phyloP scores from a whole-genome alignment of 768 basidiomycete species.

The Boletellus ananas region DNA sequence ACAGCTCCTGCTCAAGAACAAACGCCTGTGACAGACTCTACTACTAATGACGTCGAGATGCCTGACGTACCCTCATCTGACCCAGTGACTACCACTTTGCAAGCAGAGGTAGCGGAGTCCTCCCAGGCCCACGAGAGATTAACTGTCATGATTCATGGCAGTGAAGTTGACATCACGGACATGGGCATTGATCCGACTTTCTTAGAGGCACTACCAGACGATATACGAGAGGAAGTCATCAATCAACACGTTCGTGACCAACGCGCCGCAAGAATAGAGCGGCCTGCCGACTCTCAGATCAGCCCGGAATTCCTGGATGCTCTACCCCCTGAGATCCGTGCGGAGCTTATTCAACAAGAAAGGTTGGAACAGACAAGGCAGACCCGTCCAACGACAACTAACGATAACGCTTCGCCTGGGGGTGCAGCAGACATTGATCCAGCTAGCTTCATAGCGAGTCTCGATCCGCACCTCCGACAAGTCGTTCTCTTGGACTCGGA shows the following conservation, averaged over 20 bases:
- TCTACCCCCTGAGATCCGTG: conserved; percentile 91
- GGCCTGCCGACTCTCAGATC: conserved; percentile 81
- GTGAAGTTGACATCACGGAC: conserved; percentile 93
- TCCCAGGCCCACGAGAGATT: conserved; percentile 57
- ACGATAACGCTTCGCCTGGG: conserved; percentile 30
- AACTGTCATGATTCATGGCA: conserved; percentile 89
- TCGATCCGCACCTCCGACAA: conserved; percentile 86
- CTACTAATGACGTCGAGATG: conserved; percentile 48
- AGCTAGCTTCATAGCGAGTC: conserved; percentile 86
- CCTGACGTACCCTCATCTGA: conserved; percentile 33
- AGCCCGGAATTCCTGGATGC: conserved; percentile 95
- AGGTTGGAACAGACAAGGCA: conserved; percentile 75
- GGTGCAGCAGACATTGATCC: conserved; percentile 75
- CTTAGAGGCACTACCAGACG: conserved; percentile 95
- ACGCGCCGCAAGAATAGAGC: conserved; percentile 69
- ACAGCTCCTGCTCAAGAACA: conserved; percentile 12
- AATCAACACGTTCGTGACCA: conserved; percentile 96
- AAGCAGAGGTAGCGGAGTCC: conserved; percentile 24
- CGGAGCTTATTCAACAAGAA: conserved; percentile 96
- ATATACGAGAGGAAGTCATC: conserved; percentile 97
- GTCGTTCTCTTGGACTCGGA: conserved; percentile 90
- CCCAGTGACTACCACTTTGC: conserved; percentile 14
- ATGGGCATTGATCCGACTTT: conserved; percentile 98
- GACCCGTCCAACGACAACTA: conserved; percentile 29
- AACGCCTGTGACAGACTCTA: conserved; percentile 31